Conservation (phyloP, 2,329 filamentous ascomycete genomes). For the Alternaria arbusti region DNA sequence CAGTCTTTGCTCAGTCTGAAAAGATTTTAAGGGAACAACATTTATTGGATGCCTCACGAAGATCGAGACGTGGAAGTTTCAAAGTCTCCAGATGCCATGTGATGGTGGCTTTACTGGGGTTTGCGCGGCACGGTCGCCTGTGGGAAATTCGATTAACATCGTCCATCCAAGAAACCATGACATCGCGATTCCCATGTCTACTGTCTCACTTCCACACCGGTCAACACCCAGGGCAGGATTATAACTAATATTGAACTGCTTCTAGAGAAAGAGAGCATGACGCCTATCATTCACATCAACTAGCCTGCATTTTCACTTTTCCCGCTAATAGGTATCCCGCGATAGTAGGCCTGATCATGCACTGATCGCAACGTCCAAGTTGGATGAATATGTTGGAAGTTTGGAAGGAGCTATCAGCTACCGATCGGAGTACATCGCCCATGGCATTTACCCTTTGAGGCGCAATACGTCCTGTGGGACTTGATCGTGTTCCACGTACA, state of each 20-base stretch:
- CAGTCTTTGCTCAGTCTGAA: background rate
- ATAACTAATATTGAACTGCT: background rate
- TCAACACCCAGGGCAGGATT: background rate
- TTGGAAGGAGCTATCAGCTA: background rate
- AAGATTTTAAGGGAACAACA: background rate
- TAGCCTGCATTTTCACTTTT: background rate
- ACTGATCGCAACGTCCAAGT: background rate
- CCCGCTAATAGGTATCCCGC: background rate
- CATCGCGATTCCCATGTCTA: background rate
- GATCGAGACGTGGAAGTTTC: background rate
- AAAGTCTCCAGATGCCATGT: background rate
- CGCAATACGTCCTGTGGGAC: background rate
- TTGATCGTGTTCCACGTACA: background rate
- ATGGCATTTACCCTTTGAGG: background rate
- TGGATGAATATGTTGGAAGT: background rate
- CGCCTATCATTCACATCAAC: background rate
- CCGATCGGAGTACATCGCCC: background rate
- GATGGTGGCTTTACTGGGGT: background rate
- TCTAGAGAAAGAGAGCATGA: background rate
- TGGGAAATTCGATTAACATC: background rate
- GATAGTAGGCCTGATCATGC: background rate
- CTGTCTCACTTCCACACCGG: background rate
- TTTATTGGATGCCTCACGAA: background rate
- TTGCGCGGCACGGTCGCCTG: background rate
- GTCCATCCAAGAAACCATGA: background rate